Evolutionary conservation across 441 rosid genomes (phyloP).

Genomic region (Pelargonium cotyledonis): DNA sequence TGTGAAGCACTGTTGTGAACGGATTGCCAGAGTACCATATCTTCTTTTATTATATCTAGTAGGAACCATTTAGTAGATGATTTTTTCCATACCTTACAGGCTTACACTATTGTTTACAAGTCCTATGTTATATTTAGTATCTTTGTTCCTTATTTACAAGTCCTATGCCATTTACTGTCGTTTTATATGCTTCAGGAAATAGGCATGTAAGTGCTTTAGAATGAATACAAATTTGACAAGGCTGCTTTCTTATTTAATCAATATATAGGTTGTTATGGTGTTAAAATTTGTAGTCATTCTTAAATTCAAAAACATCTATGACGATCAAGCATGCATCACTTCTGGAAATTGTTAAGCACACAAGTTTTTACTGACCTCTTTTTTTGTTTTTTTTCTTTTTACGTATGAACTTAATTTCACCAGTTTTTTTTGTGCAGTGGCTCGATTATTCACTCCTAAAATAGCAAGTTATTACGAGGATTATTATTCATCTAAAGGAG

Average conservation of each 20-base stretch:
- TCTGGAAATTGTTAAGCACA: no score
- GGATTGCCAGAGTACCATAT: not conserved
- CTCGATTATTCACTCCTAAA: constrained; percentile 80
- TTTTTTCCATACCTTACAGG: not conserved
- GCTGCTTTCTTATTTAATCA: not conserved
- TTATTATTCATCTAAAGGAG: constrained; percentile 74
- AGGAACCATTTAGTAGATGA: not conserved
- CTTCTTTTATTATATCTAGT: not conserved
- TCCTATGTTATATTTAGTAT: no score
- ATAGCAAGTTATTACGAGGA: constrained; percentile 82
- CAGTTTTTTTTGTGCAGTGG: constrained; percentile 42
- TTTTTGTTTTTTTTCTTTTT: no score
- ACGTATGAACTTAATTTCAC: no score
- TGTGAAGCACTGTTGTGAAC: not conserved
- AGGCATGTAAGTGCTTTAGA: not conserved
- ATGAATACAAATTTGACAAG: not conserved
- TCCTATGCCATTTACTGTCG: not conserved
- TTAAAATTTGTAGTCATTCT: not conserved
- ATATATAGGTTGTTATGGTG: not conserved
- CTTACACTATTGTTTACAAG: no score
- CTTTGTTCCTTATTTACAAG: not conserved
- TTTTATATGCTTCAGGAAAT: not conserved
- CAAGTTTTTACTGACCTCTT: no score
- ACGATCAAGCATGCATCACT: no score
- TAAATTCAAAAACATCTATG: not conserved